These are phyloP conservation scores for Umbelopsis vinacea DNA, from an alignment of 192 early-diverging fungal genomes.

Conservation along the genomic window DNA sequence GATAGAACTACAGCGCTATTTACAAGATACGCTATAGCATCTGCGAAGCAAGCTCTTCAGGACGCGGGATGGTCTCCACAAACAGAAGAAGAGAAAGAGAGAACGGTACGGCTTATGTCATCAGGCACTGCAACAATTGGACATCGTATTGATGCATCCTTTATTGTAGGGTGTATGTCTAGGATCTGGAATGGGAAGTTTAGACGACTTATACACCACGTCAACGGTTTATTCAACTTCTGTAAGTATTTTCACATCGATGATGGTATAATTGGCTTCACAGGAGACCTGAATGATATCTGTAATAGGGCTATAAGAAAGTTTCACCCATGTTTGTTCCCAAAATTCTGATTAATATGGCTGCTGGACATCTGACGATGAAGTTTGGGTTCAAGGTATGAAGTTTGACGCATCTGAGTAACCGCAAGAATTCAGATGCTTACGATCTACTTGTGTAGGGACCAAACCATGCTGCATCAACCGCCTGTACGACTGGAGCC, in stretches of 20 bases:
- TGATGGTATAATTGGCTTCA: not conserved
- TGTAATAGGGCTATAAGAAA: slow-evolving; percentile 66
- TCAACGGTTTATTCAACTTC: slow-evolving; percentile 54
- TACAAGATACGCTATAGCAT: slow-evolving; percentile 85
- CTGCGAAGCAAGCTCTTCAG: slow-evolving; percentile 81
- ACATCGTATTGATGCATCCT: not conserved
- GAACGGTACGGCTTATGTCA: slow-evolving; percentile 56
- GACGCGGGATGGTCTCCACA: slow-evolving; percentile 77
- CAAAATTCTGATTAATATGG: slow-evolving; percentile 91
- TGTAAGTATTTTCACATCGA: slow-evolving; percentile 39
- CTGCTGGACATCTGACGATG: slow-evolving; percentile 92
- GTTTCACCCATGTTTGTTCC: slow-evolving; percentile 93
- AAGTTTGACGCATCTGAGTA: not conserved
- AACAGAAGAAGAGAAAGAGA: slow-evolving; percentile 59
- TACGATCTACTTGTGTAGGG: slow-evolving; percentile 57
- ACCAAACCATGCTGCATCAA: slow-evolving; percentile 91
- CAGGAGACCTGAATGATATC: not conserved
- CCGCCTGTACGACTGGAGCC: slow-evolving; percentile 95
- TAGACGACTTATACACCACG: slow-evolving; percentile 79
- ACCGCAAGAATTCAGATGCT: not conserved
- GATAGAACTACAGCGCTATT: slow-evolving; percentile 78
- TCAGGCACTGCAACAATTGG: not conserved
- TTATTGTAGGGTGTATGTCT: slow-evolving; percentile 82
- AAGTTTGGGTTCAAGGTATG: slow-evolving; percentile 74
- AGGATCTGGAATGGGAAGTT: slow-evolving; percentile 91